phyloP scores from a whole-genome alignment of 148 eudicot genomes.

The Heliosperma pusillum region DNA sequence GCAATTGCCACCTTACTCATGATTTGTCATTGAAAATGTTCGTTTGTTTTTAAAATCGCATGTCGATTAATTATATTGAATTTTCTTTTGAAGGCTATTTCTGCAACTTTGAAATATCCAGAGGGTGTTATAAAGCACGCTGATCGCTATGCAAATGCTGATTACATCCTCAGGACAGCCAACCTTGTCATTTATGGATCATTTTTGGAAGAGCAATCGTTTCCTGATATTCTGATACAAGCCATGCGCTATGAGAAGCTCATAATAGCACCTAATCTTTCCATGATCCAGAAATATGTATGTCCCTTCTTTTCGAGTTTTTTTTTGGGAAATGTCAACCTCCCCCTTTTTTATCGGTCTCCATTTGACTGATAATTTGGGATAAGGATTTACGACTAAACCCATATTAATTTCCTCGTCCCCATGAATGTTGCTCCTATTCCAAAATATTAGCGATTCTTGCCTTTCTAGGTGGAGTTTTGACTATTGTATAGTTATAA shows the following conservation, averaged over 20 bases:
- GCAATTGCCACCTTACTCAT: background rate
- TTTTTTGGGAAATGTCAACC: no score
- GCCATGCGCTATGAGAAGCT: constrained; percentile 88
- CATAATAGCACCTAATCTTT: constrained; percentile 66
- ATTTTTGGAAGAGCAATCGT: constrained; percentile 69
- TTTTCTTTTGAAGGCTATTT: constrained; percentile 49
- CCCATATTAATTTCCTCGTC: no score
- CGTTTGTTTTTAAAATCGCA: no score
- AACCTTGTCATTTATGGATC: constrained; percentile 83
- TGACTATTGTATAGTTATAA: no score
- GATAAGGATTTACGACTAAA: no score
- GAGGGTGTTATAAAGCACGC: constrained; percentile 56
- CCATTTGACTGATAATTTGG: no score
- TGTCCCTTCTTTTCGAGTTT: constrained; percentile 34
- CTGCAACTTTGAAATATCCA: constrained; percentile 60
- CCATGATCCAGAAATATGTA: constrained; percentile 72
- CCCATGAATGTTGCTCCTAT: no score
- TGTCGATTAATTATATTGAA: background rate
- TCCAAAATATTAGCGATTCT: no score
- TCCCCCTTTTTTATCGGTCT: no score
- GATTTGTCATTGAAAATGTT: background rate
- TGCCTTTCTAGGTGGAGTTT: no score
- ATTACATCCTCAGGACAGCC: constrained; percentile 44
- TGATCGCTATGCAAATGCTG: constrained; percentile 43
- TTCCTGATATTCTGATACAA: constrained; percentile 69